phyloP scores from a whole-genome alignment of 176 grass and related monocot species.

The Avena atlantica region DNA sequence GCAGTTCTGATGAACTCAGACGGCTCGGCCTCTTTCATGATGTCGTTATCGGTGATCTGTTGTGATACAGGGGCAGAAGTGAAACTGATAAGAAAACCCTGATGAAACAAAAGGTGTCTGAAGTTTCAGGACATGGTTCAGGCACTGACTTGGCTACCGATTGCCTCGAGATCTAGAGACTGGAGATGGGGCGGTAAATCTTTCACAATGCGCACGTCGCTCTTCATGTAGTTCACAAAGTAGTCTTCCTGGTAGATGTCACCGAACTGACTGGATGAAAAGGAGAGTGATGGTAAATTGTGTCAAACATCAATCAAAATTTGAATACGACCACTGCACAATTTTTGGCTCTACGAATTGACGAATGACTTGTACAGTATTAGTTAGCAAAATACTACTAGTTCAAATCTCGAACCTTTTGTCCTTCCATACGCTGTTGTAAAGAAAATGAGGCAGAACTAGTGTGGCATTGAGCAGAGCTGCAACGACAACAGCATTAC shows the following conservation, averaged over 20 bases:
- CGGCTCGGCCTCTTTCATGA: constrained; percentile 82
- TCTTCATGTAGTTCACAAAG: constrained; percentile 86
- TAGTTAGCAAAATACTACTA: too few species aligned
- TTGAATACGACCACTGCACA: background rate
- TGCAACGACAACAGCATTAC: constrained; percentile 82
- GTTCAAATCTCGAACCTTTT: constrained; percentile 47
- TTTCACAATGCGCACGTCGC: constrained; percentile 80
- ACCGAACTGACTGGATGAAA: constrained; percentile 79
- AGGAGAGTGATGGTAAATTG: background rate
- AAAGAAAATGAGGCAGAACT: constrained; percentile 76
- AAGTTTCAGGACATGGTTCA: constrained; percentile 6
- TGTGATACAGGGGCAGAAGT: constrained; percentile 27
- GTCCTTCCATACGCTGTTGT: constrained; percentile 96
- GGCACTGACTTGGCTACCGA: constrained; percentile 78
- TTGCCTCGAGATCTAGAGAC: constrained; percentile 71
- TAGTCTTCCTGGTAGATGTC: constrained; percentile 96
- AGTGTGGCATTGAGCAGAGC: constrained; percentile 82
- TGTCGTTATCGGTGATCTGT: constrained; percentile 88
- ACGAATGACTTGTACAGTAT: background rate
- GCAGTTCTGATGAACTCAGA: constrained; percentile 67
- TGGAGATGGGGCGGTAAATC: constrained; percentile 75
- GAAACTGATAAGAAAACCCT: background rate
- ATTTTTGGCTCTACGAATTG: background rate
- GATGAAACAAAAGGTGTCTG: background rate
- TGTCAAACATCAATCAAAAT: background rate